These are phyloP conservation scores for Syzygium syzygioides DNA, from an alignment of 441 rosid genomes.

Conservation along the genomic window DNA sequence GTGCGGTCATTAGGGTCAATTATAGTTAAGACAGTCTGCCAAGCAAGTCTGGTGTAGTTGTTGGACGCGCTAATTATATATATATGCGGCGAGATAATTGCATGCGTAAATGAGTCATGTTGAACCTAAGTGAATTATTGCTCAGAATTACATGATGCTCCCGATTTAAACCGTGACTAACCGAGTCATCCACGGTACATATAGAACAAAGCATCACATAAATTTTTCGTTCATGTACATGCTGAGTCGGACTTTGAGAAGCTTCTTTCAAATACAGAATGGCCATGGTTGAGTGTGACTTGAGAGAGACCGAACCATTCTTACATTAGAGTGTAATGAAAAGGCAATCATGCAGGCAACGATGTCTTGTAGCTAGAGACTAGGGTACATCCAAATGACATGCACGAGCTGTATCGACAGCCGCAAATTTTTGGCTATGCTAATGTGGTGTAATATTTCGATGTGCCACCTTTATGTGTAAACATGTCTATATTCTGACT, in stretches of 20 bases:
- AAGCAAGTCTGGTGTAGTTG: neutral
- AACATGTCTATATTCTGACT: neutral
- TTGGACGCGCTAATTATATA: neutral
- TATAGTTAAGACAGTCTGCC: neutral
- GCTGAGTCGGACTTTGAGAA: neutral
- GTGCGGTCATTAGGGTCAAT: neutral
- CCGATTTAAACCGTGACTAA: neutral
- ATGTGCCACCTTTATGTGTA: neutral
- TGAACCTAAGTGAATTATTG: neutral
- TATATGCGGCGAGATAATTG: neutral
- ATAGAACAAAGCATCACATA: neutral
- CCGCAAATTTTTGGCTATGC: neutral
- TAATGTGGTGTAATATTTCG: neutral
- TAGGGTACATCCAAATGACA: neutral
- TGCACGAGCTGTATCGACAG: neutral
- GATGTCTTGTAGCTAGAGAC: neutral
- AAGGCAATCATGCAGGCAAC: neutral
- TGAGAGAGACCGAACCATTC: neutral
- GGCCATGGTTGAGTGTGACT: neutral
- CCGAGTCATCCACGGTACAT: neutral
- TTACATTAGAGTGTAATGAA: neutral
- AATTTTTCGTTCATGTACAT: neutral
- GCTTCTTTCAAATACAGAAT: neutral
- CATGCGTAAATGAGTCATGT: neutral
- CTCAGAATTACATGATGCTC: neutral